Evolutionary conservation across 495 filamentous ascomycete genomes (phyloP).

Genomic region (Durotheca rogersii): DNA sequence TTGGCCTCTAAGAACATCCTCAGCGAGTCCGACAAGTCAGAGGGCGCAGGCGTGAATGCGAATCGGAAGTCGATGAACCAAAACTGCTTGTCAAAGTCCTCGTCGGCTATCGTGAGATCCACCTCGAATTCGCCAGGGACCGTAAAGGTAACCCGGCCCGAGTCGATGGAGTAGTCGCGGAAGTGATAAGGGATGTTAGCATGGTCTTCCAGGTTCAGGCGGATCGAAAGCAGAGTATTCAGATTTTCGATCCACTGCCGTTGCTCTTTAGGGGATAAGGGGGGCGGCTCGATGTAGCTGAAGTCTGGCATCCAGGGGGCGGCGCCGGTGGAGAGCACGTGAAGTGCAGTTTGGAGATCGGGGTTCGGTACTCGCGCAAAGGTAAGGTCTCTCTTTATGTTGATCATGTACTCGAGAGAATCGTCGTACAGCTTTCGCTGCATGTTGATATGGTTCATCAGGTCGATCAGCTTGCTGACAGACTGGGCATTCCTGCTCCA

Average conservation of each 20-base stretch:
- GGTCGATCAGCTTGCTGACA: slow-evolving; percentile 80
- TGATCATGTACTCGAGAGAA: slow-evolving; percentile 60
- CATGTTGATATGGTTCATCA: slow-evolving; percentile 67
- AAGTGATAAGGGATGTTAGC: slow-evolving; percentile 72
- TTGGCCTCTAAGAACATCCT: slow-evolving; percentile 64
- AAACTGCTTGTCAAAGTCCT: slow-evolving; percentile 76
- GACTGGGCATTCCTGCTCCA: slow-evolving; percentile 80
- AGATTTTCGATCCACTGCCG: slow-evolving; percentile 71
- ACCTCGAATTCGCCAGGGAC: slow-evolving; percentile 87
- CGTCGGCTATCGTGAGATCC: slow-evolving; percentile 82
- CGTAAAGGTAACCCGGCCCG: slow-evolving; percentile 82
- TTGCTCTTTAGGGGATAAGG: slow-evolving; percentile 63
- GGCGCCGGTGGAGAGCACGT: slow-evolving; percentile 74
- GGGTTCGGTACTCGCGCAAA: slow-evolving; percentile 75
- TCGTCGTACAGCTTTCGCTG: slow-evolving; percentile 58
- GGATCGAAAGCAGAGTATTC: slow-evolving; percentile 77
- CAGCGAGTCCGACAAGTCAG: slow-evolving; percentile 59
- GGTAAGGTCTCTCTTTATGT: slow-evolving; percentile 67
- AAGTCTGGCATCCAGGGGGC: slow-evolving; percentile 78
- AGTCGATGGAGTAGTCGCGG: slow-evolving; percentile 67
- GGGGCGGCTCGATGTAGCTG: slow-evolving; percentile 74
- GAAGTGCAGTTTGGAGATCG: slow-evolving; percentile 84
- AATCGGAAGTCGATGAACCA: slow-evolving; percentile 93
- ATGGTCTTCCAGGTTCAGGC: slow-evolving; percentile 77
- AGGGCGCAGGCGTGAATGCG: slow-evolving; percentile 67